These are phyloP conservation scores for Kandelia obovata DNA, from an alignment of 345 rosid species.

Conservation along the genomic window DNA sequence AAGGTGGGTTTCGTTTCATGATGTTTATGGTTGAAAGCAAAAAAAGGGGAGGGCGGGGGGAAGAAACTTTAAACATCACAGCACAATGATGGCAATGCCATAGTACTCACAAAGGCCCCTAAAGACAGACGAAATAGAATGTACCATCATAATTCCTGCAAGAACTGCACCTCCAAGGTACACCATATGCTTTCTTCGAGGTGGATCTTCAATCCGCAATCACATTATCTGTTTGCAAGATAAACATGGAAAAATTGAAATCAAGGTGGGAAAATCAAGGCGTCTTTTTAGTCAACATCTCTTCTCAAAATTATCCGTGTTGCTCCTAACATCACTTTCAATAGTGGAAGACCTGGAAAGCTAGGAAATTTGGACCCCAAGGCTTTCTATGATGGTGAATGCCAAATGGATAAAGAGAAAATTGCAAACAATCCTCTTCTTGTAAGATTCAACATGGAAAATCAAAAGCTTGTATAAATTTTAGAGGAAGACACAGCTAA, in stretches of 20 bases:
- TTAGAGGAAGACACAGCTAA: no score
- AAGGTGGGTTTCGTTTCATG: conserved; percentile 3
- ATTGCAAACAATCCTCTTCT: no score
- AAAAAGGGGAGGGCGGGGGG: neutral
- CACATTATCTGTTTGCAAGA: conserved; percentile 60
- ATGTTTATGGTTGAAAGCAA: neutral
- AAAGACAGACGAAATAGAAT: conserved; percentile 7
- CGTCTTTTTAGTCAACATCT: neutral
- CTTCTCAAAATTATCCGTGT: no score
- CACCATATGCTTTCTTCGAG: conserved; percentile 97
- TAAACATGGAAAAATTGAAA: conserved; percentile 9
- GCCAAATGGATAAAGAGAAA: no score
- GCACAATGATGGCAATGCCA: neutral
- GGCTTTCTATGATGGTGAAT: no score
- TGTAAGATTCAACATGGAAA: no score
- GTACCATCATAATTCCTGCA: conserved; percentile 97
- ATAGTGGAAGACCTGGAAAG: no score
- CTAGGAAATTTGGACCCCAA: no score
- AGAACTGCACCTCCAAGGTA: conserved; percentile 98
- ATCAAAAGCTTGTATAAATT: no score
- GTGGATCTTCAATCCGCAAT: conserved; percentile 90
- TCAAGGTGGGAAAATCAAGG: neutral
- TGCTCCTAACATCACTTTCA: no score
- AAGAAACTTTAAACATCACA: neutral
- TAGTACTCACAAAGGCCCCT: neutral